Evolutionary conservation across 352 stramenopile genomes (phyloP).

Genomic region (Globisporangium paddicum): DNA sequence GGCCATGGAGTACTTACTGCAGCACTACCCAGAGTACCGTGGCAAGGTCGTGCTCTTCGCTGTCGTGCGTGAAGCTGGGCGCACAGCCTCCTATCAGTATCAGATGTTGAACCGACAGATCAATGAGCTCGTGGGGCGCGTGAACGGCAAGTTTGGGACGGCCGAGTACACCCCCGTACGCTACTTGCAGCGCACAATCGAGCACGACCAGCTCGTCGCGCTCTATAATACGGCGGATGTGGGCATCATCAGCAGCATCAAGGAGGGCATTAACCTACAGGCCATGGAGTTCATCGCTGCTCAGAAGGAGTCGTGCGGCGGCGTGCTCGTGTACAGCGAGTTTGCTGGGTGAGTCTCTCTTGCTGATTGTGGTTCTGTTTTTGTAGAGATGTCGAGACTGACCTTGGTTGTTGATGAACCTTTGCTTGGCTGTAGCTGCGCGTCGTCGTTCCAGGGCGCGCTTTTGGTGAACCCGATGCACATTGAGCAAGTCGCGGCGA

Average conservation of each 20-base stretch:
- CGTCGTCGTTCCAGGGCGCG: conserved; percentile 85
- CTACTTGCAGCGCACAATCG: conserved; percentile 85
- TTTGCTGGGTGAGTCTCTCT: conserved; percentile 54
- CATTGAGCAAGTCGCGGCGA: conserved; percentile 83
- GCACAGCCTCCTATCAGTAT: conserved; percentile 65
- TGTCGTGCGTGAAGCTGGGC: conserved; percentile 81
- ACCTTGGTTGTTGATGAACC: too few relatives aligned
- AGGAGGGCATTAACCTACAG: conserved; percentile 90
- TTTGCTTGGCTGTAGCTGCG: conserved; percentile 33
- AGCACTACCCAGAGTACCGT: conserved; percentile 89
- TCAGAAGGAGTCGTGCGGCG: conserved; percentile 76
- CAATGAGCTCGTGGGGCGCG: conserved; percentile 85
- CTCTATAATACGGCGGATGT: conserved; percentile 89
- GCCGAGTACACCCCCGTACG: conserved; percentile 86
- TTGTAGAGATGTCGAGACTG: too few relatives aligned
- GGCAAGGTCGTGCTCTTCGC: conserved; percentile 93
- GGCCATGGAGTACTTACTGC: conserved; percentile 86
- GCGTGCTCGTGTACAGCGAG: conserved; percentile 88
- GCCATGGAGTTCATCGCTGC: conserved; percentile 90
- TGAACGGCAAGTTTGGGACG: conserved; percentile 86
- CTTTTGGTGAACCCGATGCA: conserved; percentile 88
- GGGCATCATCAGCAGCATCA: conserved; percentile 85
- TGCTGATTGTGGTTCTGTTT: too few relatives aligned
- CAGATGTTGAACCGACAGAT: conserved; percentile 85
- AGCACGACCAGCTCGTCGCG: conserved; percentile 84